Conservation (phyloP, 768 basidiomycete species). For the Rhizopogon vesiculosus region DNA sequence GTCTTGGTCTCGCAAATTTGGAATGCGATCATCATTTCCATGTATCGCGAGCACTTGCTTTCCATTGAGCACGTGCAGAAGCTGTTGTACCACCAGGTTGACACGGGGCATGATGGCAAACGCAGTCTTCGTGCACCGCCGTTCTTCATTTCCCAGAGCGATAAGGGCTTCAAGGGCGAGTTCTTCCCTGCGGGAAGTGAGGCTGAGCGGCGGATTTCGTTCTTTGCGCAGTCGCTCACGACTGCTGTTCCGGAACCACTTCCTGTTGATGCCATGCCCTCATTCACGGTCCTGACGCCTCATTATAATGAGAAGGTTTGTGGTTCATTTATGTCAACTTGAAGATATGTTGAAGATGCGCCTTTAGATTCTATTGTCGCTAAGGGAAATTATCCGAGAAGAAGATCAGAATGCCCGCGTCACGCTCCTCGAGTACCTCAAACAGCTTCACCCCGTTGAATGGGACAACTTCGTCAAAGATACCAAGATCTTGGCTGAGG, state of each 20-base stretch:
- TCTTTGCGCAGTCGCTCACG: constrained; percentile 97
- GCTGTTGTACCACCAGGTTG: constrained; percentile 95
- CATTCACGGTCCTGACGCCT: constrained; percentile 96
- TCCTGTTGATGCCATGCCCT: constrained; percentile 99
- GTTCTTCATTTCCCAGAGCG: constrained; percentile 96
- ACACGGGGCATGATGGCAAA: constrained; percentile 76
- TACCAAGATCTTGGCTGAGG: constrained; percentile 97
- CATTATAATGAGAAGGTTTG: constrained; percentile 96
- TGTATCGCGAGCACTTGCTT: constrained; percentile 98
- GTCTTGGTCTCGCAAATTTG: constrained; percentile 98
- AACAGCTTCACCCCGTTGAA: constrained; percentile 95
- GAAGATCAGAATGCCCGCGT: constrained; percentile 97
- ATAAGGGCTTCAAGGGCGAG: constrained; percentile 77
- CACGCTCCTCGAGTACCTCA: constrained; percentile 95
- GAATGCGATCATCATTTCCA: constrained; percentile 99
- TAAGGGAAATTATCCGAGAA: constrained; percentile 98
- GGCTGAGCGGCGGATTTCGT: constrained; percentile 95
- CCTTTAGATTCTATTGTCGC: constrained; percentile 80
- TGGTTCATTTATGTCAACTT: background rate
- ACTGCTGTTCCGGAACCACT: constrained; percentile 91
- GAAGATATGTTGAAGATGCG: constrained; percentile 2
- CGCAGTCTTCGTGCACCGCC: constrained; percentile 92
- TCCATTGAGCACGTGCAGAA: constrained; percentile 99
- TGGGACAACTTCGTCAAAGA: constrained; percentile 99
- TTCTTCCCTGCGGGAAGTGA: constrained; percentile 96